Conservation (phyloP, 306 rosid species). For the Macrotyloma uniflorum region DNA sequence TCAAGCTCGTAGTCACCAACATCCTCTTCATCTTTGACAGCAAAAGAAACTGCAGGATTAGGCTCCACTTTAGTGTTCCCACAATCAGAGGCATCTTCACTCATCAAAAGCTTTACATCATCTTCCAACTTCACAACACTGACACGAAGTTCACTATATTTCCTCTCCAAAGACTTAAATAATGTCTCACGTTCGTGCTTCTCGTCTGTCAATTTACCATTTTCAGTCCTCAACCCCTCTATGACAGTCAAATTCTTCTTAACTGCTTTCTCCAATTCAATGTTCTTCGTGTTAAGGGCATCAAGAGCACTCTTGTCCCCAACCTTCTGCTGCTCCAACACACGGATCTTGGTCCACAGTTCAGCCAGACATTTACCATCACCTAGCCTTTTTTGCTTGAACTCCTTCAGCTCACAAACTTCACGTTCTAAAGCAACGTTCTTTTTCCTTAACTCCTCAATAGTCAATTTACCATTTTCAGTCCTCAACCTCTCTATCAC, state of each 20-base stretch:
- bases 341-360: not conserved
- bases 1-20: not conserved
- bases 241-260: not conserved
- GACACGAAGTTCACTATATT: not conserved
- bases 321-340: conserved; percentile 27
- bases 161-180: not conserved
- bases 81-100: not conserved
- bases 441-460: not conserved
- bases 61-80: not conserved
- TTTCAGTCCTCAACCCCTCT: not conserved
- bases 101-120: not conserved
- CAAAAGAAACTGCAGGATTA: not conserved
- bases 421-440: not conserved
- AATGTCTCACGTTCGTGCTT: not conserved
- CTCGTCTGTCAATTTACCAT: not conserved
- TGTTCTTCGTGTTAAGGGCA: conserved; percentile 1
- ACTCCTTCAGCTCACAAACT: not conserved
- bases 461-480: not conserved
- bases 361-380: not conserved
- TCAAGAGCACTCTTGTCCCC: not conserved
- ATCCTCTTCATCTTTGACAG: not conserved
- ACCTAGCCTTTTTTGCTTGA: not conserved
- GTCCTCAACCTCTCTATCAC: not conserved
- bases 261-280: conserved; percentile 18
- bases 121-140: conserved; percentile 18